Conservation (phyloP, 495 filamentous ascomycete genomes). For the Penicillium silybi region DNA sequence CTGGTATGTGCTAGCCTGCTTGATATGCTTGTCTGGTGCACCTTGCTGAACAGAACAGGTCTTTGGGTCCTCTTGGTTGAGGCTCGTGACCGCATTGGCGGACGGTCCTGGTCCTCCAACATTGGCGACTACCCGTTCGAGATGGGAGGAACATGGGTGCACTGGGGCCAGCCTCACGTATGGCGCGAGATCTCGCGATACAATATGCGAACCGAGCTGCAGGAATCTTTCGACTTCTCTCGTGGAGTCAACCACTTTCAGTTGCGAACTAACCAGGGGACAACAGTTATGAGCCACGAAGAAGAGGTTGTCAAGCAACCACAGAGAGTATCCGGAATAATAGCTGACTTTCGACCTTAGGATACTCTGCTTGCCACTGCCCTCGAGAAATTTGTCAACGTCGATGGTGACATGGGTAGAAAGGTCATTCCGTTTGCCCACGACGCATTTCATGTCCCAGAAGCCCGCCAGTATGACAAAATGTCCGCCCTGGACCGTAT, state of each 20-base stretch:
- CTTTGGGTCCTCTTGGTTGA: constrained; percentile 28
- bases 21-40: too few relatives aligned
- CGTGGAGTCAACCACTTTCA: constrained; percentile 20
- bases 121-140: constrained; percentile 23
- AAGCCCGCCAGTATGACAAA: constrained; percentile 14
- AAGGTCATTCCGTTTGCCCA: constrained; percentile 21
- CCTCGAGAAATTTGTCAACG: constrained; percentile 18
- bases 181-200: constrained; percentile 22
- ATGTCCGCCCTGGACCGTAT: constrained; percentile 22
- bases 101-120: constrained; percentile 28
- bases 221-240: constrained; percentile 17
- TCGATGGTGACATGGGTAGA: constrained; percentile 20
- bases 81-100: constrained; percentile 35
- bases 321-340: not conserved
- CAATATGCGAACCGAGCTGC: constrained; percentile 15
- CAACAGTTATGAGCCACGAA: constrained; percentile 13
- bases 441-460: constrained; percentile 13
- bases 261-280: constrained; percentile 11
- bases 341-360: not conserved
- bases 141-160: constrained; percentile 36
- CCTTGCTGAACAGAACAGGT: constrained; percentile 5
- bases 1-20: constrained; percentile 1
- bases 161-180: constrained; percentile 23
- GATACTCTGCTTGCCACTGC: constrained; percentile 6
- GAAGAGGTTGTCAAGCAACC: constrained; percentile 8